A percentile compares a stretch with the other conserved stretches of the same genome.
phyloP scores from a whole-genome alignment of 2,329 filamentous ascomycete genomes.

The Arthrobotrys musiformis region DNA sequence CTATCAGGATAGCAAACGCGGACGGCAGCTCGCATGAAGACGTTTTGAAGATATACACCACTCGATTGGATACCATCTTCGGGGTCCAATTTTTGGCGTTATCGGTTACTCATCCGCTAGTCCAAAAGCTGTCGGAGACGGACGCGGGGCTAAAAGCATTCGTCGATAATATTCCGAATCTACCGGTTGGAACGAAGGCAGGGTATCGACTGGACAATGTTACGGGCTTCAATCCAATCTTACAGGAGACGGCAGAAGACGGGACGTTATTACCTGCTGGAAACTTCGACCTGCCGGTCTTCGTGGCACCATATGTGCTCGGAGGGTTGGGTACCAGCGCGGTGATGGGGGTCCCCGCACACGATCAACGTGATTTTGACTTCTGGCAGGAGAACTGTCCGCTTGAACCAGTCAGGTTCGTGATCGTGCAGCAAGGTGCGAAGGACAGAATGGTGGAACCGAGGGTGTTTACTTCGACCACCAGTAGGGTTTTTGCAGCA shows the following conservation, averaged over 20 bases:
- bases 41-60: constrained; percentile 79
- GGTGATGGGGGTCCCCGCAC: constrained; percentile 90
- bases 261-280: constrained; percentile 60
- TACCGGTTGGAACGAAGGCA: constrained; percentile 69
- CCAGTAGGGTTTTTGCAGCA: constrained; percentile 65
- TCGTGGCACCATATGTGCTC: constrained; percentile 84
- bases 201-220: constrained; percentile 57
- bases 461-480: constrained; percentile 58
- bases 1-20: constrained; percentile 60
- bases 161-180: constrained; percentile 67
- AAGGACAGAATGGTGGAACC: constrained; percentile 58
- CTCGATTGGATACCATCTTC: constrained; percentile 84
- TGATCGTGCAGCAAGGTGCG: constrained; percentile 64
- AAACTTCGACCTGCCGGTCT: constrained; percentile 75
- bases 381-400: constrained; percentile 81
- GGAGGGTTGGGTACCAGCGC: constrained; percentile 87
- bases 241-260: constrained; percentile 32
- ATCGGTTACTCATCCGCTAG: constrained; percentile 77
- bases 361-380: constrained; percentile 79
- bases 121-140: constrained; percentile 70
- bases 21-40: constrained; percentile 61
- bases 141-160: constrained; percentile 75
- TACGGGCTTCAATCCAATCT: constrained; percentile 45
- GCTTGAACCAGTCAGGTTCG: constrained; percentile 70
- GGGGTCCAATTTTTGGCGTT: constrained; percentile 87